Conservation (phyloP, 805 yeast genomes). For the Candida dajiaensis region DNA sequence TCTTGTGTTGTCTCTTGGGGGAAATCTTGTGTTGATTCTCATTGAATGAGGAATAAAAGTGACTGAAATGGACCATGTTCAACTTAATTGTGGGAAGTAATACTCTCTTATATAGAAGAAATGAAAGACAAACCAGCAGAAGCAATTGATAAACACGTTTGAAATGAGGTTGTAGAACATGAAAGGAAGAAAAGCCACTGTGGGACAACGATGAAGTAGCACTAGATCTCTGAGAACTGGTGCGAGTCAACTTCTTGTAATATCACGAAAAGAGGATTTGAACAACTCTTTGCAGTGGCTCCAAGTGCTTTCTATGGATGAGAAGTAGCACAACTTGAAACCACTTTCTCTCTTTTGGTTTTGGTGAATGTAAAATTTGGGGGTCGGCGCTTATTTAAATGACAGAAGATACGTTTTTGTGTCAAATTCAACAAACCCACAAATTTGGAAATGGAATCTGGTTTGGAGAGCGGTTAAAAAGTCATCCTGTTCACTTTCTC, state of each 20-base stretch:
- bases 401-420: neutral
- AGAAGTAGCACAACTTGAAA: neutral
- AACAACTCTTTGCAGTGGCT: too few species aligned
- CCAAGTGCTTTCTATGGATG: neutral
- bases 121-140: constrained; percentile 10
- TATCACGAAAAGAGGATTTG: too few species aligned
- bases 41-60: neutral
- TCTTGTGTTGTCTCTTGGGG: neutral
- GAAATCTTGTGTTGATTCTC: neutral
- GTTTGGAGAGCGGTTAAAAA: neutral
- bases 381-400: neutral
- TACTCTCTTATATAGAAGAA: constrained; percentile 6
- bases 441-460: neutral
- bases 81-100: constrained; percentile 1
- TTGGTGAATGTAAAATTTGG: neutral
- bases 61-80: neutral
- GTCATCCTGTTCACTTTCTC: neutral
- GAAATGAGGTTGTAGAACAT: constrained; percentile 3
- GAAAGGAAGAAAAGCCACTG: neutral
- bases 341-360: neutral
- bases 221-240: neutral
- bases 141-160: constrained; percentile 4
- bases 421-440: neutral
- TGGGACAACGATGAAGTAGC: neutral
- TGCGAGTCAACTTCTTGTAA: too few species aligned